phyloP scores from a whole-genome alignment of 164 flowering plant genomes.

The Paratinospora sagittata region DNA sequence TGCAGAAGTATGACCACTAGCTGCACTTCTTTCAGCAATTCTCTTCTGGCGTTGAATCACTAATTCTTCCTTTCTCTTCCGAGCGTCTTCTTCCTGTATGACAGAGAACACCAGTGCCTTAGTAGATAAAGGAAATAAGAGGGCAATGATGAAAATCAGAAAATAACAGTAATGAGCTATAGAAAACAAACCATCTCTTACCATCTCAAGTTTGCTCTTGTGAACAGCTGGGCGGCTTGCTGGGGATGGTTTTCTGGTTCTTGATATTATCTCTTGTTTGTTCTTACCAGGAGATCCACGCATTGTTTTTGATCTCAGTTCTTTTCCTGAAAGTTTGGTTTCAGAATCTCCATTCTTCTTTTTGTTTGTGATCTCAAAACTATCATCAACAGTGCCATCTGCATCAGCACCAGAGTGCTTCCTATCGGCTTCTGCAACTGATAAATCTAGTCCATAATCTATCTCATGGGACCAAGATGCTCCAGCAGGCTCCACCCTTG shows the following conservation, averaged over 20 bases:
- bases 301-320: constrained; percentile 34
- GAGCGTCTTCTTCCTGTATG: constrained; percentile 74
- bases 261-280: constrained; percentile 40
- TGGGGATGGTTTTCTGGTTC: constrained; percentile 36
- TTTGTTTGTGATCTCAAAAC: no score
- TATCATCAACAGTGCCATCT: constrained; percentile 25
- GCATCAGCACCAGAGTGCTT: constrained; percentile 25
- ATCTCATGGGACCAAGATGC: constrained; percentile 73
- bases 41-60: constrained; percentile 65
- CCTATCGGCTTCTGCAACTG: constrained; percentile 27
- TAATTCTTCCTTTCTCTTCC: constrained; percentile 67
- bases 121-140: background rate
- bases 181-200: constrained; percentile 19
- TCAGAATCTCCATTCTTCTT: constrained; percentile 22
- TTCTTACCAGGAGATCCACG: constrained; percentile 40
- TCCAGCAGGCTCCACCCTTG: constrained; percentile 28
- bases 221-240: constrained; percentile 34
- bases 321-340: constrained; percentile 35
- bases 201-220: constrained; percentile 63
- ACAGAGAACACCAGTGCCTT: background rate
- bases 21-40: constrained; percentile 81
- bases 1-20: constrained; percentile 28
- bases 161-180: background rate
- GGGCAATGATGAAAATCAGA: background rate
- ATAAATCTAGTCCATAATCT: constrained; percentile 36